Percentiles rank a stretch among this genome's conserved stretches.
Conservation (phyloP, 148 eudicot species). For the Chenopodium formosanum region DNA sequence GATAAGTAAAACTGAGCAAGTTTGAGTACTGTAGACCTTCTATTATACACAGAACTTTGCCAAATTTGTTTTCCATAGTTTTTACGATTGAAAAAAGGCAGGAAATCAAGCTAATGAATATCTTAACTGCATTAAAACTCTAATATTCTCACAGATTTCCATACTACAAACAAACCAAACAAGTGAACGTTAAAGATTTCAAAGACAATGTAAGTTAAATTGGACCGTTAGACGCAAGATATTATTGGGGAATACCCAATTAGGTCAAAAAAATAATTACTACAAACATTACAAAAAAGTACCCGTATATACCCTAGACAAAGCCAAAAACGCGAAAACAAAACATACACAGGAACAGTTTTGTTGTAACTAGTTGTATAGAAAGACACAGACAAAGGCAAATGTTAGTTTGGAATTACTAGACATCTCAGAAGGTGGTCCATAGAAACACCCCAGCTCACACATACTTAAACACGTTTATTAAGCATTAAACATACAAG, state of each 20-base stretch:
- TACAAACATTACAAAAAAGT: not conserved
- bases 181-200: too few relatives aligned
- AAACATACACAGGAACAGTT: not conserved
- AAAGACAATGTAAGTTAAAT: not conserved
- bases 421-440: conserved; percentile 22
- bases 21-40: too few relatives aligned
- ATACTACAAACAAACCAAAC: too few relatives aligned
- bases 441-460: not conserved
- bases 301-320: not conserved
- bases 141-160: too few relatives aligned
- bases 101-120: too few relatives aligned
- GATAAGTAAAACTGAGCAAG: too few relatives aligned
- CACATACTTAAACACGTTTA: conserved; percentile 3
- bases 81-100: too few relatives aligned
- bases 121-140: too few relatives aligned
- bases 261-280: not conserved
- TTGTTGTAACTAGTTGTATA: not conserved
- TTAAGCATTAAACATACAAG: conserved; percentile 10
- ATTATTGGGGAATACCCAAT: not conserved
- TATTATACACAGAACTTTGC: too few relatives aligned
- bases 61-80: too few relatives aligned
- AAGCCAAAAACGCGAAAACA: not conserved
- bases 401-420: conserved; percentile 17
- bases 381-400: conserved; percentile 18
- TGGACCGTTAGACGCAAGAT: not conserved